Evolutionary conservation across 108 stramenopile genomes (phyloP).

Genomic region (Nitzschia putrida): DNA sequence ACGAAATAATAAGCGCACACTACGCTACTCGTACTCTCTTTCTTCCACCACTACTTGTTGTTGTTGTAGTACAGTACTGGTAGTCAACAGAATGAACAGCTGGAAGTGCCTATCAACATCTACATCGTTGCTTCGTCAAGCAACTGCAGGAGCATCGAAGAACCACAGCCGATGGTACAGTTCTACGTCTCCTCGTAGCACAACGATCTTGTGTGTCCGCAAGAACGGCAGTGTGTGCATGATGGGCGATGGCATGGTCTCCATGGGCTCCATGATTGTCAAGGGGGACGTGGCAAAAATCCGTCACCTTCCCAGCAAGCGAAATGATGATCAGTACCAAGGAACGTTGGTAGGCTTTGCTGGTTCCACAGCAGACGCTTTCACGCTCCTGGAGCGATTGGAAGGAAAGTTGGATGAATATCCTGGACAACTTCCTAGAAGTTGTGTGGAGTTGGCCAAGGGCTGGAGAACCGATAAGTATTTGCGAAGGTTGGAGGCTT

Average conservation of each 20-base stretch:
- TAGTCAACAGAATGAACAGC: no score
- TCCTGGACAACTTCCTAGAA: conserved; percentile 90
- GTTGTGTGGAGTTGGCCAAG: conserved; percentile 97
- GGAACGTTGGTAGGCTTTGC: conserved; percentile 95
- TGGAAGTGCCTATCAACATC: no score
- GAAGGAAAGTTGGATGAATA: conserved; percentile 96
- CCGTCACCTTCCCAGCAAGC: conserved; percentile 71
- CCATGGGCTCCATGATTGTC: conserved; percentile 86
- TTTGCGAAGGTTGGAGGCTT: conserved; percentile 91
- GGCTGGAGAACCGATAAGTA: conserved; percentile 99
- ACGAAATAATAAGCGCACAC: no score
- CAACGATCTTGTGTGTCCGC: conserved; percentile 94
- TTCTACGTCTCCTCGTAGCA: conserved; percentile 43
- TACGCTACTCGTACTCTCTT: no score
- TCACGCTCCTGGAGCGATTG: conserved; percentile 94
- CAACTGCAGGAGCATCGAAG: no score
- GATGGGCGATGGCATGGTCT: conserved; percentile 99
- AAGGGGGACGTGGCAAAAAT: conserved; percentile 97
- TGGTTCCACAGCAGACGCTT: conserved; percentile 97
- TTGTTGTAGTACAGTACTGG: no score
- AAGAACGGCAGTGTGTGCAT: conserved; percentile 96
- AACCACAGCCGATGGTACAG: not conserved
- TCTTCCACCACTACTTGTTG: no score
- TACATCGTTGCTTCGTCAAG: no score
- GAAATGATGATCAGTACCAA: conserved; percentile 43